These are phyloP conservation scores for Rubus parviflorus DNA, from an alignment of 306 rosid genomes.

Conservation along the genomic window DNA sequence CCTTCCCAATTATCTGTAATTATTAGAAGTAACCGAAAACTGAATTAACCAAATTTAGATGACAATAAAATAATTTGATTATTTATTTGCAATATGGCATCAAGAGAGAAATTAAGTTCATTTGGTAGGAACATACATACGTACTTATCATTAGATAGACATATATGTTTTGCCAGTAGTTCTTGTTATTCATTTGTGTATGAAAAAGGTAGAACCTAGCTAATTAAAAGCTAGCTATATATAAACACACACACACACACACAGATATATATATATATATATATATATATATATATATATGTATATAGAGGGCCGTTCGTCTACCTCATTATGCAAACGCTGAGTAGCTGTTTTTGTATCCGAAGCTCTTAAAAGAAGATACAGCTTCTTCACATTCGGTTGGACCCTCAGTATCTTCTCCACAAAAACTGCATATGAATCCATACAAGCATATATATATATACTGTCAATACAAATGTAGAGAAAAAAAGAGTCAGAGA, in stretches of 20 bases:
- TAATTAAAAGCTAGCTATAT: background rate
- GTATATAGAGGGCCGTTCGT: no score
- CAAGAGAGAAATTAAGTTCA: background rate
- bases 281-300: no score
- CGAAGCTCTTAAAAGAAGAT: slow-evolving; percentile 61
- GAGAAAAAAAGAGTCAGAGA: background rate
- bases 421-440: slow-evolving; percentile 48
- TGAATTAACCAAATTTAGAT: background rate
- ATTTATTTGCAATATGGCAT: background rate
- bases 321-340: slow-evolving; percentile 60
- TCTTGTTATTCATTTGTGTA: background rate
- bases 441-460: background rate
- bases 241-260: background rate
- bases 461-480: background rate
- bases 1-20: slow-evolving; percentile 58
- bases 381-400: slow-evolving; percentile 74
- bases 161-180: no score
- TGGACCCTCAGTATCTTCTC: slow-evolving; percentile 83
- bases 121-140: background rate
- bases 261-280: no score
- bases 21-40: background rate
- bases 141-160: no score
- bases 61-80: background rate
- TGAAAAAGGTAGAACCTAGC: background rate
- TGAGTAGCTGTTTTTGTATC: slow-evolving; percentile 53